Conservation (phyloP, 2,329 filamentous ascomycete genomes). For the Lasiodiplodia gonubiensis region DNA sequence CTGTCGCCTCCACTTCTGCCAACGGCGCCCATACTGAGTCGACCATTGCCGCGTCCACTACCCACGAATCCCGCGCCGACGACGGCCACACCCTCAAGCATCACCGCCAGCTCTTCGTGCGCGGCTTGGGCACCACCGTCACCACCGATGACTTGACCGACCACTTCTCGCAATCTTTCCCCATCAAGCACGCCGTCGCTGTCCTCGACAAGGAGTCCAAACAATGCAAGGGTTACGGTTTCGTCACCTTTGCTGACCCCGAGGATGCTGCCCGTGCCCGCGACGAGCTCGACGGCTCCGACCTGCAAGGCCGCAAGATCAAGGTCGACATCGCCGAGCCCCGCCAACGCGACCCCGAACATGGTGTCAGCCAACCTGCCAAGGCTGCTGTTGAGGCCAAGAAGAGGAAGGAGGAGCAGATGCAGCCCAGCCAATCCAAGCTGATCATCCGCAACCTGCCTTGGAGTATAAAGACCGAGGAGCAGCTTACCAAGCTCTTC, state of each 20-base stretch:
- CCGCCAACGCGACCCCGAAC: conserved; percentile 66
- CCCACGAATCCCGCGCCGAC: conserved; percentile 26
- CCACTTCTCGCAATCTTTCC: conserved; percentile 92
- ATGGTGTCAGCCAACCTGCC: conserved; percentile 46
- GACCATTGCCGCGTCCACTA: conserved; percentile 29
- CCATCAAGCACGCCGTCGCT: conserved; percentile 94
- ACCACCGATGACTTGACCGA: conserved; percentile 84
- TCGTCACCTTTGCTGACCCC: conserved; percentile 93
- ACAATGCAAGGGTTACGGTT: conserved; percentile 88
- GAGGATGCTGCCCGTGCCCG: conserved; percentile 86
- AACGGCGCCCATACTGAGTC: conserved; percentile 26
- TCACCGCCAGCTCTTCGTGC: conserved; percentile 76
- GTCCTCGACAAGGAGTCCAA: conserved; percentile 87
- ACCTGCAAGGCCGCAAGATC: conserved; percentile 80
- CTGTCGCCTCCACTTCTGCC: conserved; percentile 39
- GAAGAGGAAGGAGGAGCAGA: conserved; percentile 68
- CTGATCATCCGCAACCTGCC: conserved; percentile 93
- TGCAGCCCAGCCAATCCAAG: conserved; percentile 69
- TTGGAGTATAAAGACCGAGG: conserved; percentile 89
- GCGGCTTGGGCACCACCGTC: conserved; percentile 76
- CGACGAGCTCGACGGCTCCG: conserved; percentile 77
- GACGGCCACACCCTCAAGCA: conserved; percentile 35
- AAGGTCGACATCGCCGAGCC: conserved; percentile 87
- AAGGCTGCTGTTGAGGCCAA: conserved; percentile 62
- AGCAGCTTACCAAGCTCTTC: conserved; percentile 81